These are phyloP conservation scores for Theileria parva DNA, from an alignment of 169 alveolate genomes.

Conservation along the genomic window DNA sequence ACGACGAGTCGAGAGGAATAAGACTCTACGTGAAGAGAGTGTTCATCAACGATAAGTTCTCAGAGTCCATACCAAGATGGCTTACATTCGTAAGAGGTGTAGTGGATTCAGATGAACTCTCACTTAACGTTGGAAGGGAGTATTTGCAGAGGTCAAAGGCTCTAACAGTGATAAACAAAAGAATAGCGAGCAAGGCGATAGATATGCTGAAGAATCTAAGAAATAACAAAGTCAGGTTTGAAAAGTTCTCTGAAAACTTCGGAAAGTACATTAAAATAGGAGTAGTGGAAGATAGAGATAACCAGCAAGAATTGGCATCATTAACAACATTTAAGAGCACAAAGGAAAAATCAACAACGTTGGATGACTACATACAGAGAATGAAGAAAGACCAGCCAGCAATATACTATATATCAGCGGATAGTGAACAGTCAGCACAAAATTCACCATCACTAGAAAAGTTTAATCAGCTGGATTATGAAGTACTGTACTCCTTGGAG, in stretches of 20 bases:
- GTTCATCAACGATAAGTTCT: constrained; percentile 94
- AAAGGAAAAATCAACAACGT: constrained; percentile 77
- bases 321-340: constrained; percentile 88
- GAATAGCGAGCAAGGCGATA: constrained; percentile 90
- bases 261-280: constrained; percentile 93
- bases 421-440: constrained; percentile 83
- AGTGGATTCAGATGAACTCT: constrained; percentile 96
- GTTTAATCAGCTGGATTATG: constrained; percentile 88
- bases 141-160: constrained; percentile 91
- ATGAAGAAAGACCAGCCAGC: constrained; percentile 91
- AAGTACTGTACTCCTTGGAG: constrained; percentile 91
- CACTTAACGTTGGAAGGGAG: constrained; percentile 97
- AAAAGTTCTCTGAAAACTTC: constrained; percentile 88
- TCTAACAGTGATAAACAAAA: constrained; percentile 92
- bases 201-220: constrained; percentile 87
- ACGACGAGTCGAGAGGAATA: constrained; percentile 92
- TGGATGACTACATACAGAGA: constrained; percentile 91
- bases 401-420: constrained; percentile 94
- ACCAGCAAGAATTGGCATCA: constrained; percentile 92
- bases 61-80: constrained; percentile 93
- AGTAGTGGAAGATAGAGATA: constrained; percentile 94
- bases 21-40: constrained; percentile 97
- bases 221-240: constrained; percentile 84
- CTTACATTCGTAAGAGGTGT: constrained; percentile 96
- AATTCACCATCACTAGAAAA: constrained; percentile 93